Percentiles rank a stretch among this genome's conserved stretches.
Conservation (phyloP, 192 early-diverging fungal species). For the Geosiphon pyriformis region DNA sequence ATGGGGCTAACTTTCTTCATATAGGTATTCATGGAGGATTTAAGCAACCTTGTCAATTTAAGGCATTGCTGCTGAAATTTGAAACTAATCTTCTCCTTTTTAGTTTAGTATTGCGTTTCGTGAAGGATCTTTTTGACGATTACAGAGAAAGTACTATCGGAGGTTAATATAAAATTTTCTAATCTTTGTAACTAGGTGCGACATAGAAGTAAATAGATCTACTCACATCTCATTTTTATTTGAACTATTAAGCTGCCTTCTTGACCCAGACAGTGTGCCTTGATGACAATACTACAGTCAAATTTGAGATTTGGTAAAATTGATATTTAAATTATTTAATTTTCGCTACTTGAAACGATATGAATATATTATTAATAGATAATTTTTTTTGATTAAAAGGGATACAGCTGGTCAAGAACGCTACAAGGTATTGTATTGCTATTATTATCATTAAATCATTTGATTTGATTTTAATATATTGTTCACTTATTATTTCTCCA, state of each 20-base stretch:
- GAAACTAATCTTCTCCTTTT: slow-evolving; percentile 25
- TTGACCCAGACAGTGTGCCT: slow-evolving; percentile 77
- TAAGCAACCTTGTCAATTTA: slow-evolving; percentile 11
- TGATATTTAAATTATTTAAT: not conserved
- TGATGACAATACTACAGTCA: slow-evolving; percentile 83
- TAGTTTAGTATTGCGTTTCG: slow-evolving; percentile 79
- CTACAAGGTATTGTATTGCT: slow-evolving; percentile 44
- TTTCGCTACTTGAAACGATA: not conserved
- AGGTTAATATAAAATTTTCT: slow-evolving; percentile 32
- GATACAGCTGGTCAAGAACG: slow-evolving; percentile 71
- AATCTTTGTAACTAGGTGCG: not conserved
- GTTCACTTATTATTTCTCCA: not conserved
- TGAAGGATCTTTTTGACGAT: slow-evolving; percentile 90
- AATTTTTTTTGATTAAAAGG: slow-evolving; percentile 33
- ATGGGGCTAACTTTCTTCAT: not conserved
- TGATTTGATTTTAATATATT: not conserved
- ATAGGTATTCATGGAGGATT: not conserved
- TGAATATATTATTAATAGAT: not conserved
- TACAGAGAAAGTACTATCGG: slow-evolving; percentile 92
- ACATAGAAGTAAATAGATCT: not conserved
- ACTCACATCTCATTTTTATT: not conserved
- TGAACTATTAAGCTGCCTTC: slow-evolving; percentile 47
- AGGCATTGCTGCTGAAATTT: slow-evolving; percentile 48
- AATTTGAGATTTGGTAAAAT: slow-evolving; percentile 86
- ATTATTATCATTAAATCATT: slow-evolving; percentile 1